Evolutionary conservation across 1,284 basidiomycete genomes (phyloP), one percentile per base, ranked within the genome.

Genomic region (Ceratobasidium sp.): DNA sequence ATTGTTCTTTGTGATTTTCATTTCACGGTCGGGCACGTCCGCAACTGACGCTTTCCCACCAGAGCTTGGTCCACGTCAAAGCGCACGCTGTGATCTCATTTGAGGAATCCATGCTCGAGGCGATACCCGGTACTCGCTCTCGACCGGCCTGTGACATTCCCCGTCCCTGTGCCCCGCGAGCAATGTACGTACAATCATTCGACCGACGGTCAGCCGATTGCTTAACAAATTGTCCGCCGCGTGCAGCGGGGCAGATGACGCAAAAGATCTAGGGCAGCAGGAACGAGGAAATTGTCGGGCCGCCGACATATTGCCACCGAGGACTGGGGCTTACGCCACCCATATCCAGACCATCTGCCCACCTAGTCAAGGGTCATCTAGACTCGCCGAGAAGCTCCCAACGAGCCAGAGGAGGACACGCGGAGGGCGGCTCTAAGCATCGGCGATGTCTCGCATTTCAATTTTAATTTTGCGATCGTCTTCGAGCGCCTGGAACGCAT

Each of bases 401-500:
- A 59, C 56, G 29, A n/a, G 13, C 29, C 53, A 29, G 43, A 46
- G 19, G 19, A 8, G 43, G 22, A 34, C 29, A 37, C 24, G n/a
- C 14, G 9, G 65, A 19, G 48, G 4, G 51, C 65, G 65, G 65
- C 49, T 53, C 65, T 68, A 68, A 68, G 43, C 65, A 37, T 68
- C 65, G 65, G 65, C 65, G 65, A 49, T 22, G 63, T 68, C n/a
- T 54, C 65, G 65, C 43, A 68, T 68, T 68, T 68, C 51, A 54
- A 53, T 54, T 68, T 56, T 68, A 54, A 56, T 68, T 68, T 68
- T 34, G 51, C 16, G 65, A 43, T 29, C 51, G 56, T 22, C 56
- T 59, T 48, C 51, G 51, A 48, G 63, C 16, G 31, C 65, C n/a
- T 49, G 29, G 56, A 22, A 27, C 29, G 14, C 31, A 34, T 59